These are phyloP conservation scores for Stylosanthes scabra DNA, from an alignment of 331 rosid genomes.

Conservation along the genomic window DNA sequence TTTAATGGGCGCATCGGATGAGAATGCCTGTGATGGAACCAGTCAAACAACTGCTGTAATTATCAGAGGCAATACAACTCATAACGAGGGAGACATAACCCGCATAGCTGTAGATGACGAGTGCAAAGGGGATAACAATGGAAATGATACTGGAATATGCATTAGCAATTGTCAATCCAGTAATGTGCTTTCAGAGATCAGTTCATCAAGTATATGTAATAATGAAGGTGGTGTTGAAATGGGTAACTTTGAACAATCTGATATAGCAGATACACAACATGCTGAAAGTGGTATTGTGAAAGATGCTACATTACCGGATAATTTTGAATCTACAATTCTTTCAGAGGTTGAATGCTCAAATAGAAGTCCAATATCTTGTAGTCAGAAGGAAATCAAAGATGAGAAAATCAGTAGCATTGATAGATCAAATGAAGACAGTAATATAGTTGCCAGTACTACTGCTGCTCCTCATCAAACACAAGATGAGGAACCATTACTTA, in stretches of 20 bases:
- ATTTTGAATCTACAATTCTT: constrained; percentile 29
- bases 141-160: constrained; percentile 17
- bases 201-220: constrained; percentile 21
- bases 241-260: constrained; percentile 28
- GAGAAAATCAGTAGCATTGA: constrained; percentile 31
- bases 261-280: constrained; percentile 40
- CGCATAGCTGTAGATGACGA: constrained; percentile 20
- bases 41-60: constrained; percentile 34
- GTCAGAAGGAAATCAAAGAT: constrained; percentile 33
- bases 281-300: constrained; percentile 39
- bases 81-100: constrained; percentile 28
- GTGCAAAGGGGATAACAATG: constrained; percentile 34
- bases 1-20: constrained; percentile 12
- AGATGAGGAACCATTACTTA: constrained; percentile 26
- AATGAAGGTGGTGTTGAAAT: constrained; percentile 33
- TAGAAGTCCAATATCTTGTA: constrained; percentile 19
- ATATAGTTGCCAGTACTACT: constrained; percentile 7
- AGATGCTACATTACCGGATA: constrained; percentile 22
- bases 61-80: neutral
- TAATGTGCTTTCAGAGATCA: constrained; percentile 33
- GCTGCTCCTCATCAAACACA: constrained; percentile 35
- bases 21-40: constrained; percentile 31
- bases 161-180: constrained; percentile 22
- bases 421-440: constrained; percentile 31
- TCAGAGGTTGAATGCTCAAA: constrained; percentile 44